Percentiles rank a stretch among this genome's conserved stretches.
phyloP scores from a whole-genome alignment of 495 filamentous ascomycete genomes.

The Penicillium manginii region DNA sequence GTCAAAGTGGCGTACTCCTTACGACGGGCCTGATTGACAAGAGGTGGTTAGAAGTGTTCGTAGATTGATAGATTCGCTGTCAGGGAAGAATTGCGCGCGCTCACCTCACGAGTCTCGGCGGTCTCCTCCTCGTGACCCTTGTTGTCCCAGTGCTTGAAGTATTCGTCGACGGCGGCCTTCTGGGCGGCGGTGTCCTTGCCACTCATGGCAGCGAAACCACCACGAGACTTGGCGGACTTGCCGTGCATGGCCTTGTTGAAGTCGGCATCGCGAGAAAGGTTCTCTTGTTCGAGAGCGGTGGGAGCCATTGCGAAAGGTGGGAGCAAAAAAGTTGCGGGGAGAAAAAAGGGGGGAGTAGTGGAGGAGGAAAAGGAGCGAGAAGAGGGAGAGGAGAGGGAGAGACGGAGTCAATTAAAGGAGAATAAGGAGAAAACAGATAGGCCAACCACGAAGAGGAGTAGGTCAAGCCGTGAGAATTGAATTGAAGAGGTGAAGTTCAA shows the following conservation, averaged over 20 bases:
- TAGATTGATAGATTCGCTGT: neutral
- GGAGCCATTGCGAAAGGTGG: slow-evolving; percentile 63
- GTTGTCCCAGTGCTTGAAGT: slow-evolving; percentile 99
- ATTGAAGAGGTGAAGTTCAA: slow-evolving; percentile 8
- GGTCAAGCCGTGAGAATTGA: neutral
- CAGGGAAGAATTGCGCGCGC: slow-evolving; percentile 15
- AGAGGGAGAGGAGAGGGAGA: slow-evolving; percentile 14
- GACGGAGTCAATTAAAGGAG: slow-evolving; percentile 12
- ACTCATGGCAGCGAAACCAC: slow-evolving; percentile 82
- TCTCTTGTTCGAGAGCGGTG: slow-evolving; percentile 77
- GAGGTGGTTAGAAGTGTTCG: neutral
- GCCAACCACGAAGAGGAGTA: slow-evolving; percentile 18
- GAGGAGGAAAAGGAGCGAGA: slow-evolving; percentile 10
- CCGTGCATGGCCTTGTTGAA: slow-evolving; percentile 95
- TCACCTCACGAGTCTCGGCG: slow-evolving; percentile 73
- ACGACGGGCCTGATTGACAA: slow-evolving; percentile 65
- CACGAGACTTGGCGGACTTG: slow-evolving; percentile 69
- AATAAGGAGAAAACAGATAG: slow-evolving; percentile 18
- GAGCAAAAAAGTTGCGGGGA: slow-evolving; percentile 25
- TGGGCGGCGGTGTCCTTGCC: slow-evolving; percentile 82
- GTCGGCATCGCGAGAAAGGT: slow-evolving; percentile 86
- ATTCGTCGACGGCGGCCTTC: slow-evolving; percentile 90
- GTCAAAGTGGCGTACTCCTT: slow-evolving; percentile 95
- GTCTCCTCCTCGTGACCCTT: slow-evolving; percentile 82
- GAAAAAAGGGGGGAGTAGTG: slow-evolving; percentile 14